These are phyloP conservation scores for Diaporthe aspalathi DNA, from an alignment of 2,329 filamentous ascomycete genomes.

Conservation along the genomic window DNA sequence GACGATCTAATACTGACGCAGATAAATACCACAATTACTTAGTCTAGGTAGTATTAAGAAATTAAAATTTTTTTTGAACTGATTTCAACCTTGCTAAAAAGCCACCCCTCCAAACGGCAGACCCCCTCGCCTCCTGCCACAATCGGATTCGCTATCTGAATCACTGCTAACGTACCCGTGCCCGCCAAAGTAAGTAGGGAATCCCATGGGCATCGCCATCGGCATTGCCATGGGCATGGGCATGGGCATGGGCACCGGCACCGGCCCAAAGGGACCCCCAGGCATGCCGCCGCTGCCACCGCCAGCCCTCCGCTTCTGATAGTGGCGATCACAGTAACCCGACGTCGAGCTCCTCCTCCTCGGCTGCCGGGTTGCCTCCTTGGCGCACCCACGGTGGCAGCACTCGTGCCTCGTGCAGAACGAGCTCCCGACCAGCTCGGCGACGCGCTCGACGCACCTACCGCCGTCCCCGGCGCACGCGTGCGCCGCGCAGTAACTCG, in stretches of 20 bases:
- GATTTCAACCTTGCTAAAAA: constrained; percentile 15
- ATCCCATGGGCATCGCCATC: constrained; percentile 18
- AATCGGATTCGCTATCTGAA: constrained; percentile 27
- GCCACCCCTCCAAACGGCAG: constrained; percentile 19
- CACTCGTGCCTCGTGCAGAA: constrained; percentile 35
- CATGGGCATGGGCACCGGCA: background rate
- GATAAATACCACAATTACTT: too few relatives aligned
- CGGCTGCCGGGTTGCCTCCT: constrained; percentile 4
- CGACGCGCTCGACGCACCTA: constrained; percentile 22
- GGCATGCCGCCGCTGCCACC: background rate
- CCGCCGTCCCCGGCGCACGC: constrained; percentile 33
- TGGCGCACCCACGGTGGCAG: constrained; percentile 16
- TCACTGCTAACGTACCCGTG: constrained; percentile 22
- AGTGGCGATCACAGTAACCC: constrained; percentile 32
- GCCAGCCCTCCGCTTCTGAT: constrained; percentile 1
- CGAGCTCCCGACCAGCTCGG: background rate
- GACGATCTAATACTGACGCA: too few relatives aligned
- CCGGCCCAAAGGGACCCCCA: constrained; percentile 7
- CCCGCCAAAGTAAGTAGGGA: constrained; percentile 21
- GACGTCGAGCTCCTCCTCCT: background rate
- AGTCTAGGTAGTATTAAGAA: too few relatives aligned
- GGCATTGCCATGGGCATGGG: background rate
- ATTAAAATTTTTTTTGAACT: too few relatives aligned
- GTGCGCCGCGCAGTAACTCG: constrained; percentile 36
- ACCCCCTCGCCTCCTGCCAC: constrained; percentile 5